Evolutionary conservation across 371 early-diverging fungal species (phyloP).

Genomic region (Actinomortierella ambigua): DNA sequence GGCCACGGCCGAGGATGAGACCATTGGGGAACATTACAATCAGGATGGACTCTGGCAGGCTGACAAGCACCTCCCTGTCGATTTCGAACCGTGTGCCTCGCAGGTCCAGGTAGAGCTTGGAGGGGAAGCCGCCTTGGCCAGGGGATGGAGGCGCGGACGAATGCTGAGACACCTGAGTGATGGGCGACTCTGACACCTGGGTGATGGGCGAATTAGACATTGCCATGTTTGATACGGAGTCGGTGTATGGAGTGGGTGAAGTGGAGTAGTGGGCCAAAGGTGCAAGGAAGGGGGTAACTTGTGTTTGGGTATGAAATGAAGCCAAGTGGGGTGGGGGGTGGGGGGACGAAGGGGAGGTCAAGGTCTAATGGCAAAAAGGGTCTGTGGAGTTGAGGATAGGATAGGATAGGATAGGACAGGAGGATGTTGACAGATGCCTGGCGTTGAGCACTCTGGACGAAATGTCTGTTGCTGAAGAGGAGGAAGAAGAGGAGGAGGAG

Average conservation of each 20-base stretch:
- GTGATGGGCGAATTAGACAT: constrained; percentile 44
- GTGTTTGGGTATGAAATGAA: background rate
- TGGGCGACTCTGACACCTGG: constrained; percentile 41
- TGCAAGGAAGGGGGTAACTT: background rate
- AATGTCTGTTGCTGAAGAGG: background rate
- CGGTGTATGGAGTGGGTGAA: background rate
- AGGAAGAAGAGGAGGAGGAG: background rate
- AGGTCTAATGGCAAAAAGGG: no score
- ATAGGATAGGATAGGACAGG: no score
- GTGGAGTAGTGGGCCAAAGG: constrained; percentile 1
- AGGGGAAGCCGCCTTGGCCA: constrained; percentile 50
- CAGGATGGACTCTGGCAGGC: constrained; percentile 77
- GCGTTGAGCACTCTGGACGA: no score
- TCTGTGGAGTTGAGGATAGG: no score
- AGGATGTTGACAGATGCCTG: no score
- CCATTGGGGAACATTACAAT: constrained; percentile 89
- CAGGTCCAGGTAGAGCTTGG: constrained; percentile 67
- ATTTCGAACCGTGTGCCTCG: constrained; percentile 75
- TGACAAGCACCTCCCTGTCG: constrained; percentile 74
- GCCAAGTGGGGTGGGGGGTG: background rate
- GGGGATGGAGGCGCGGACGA: background rate
- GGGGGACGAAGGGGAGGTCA: no score
- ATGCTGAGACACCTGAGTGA: constrained; percentile 11
- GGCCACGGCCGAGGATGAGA: constrained; percentile 61
- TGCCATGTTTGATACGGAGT: constrained; percentile 17